phyloP scores from a whole-genome alignment of 1,284 basidiomycete species.

The Fomitopsis palustris region DNA sequence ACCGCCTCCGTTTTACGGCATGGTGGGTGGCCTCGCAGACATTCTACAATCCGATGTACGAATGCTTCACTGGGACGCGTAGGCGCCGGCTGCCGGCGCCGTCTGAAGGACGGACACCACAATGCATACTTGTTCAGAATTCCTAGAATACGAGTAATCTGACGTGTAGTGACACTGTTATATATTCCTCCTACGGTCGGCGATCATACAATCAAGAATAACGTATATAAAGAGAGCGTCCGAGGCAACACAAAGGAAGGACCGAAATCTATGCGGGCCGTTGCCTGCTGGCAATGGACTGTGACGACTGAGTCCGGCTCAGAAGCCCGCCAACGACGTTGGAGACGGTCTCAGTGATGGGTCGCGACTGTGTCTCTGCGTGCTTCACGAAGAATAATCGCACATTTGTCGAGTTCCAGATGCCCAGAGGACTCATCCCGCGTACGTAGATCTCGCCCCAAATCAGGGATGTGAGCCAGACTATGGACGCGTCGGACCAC shows the following conservation, averaged over 20 bases:
- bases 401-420: constrained; percentile 86
- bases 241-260: background rate
- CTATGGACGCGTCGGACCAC: constrained; percentile 87
- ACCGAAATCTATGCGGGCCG: constrained; percentile 15
- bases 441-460: constrained; percentile 95
- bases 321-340: constrained; percentile 70
- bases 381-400: constrained; percentile 89
- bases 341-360: constrained; percentile 71
- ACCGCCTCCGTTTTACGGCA: background rate
- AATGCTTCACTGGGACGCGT: background rate
- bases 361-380: constrained; percentile 61
- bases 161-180: too few relatives aligned
- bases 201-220: background rate
- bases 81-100: background rate
- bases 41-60: background rate
- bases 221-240: background rate
- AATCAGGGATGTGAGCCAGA: constrained; percentile 87
- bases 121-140: too few relatives aligned
- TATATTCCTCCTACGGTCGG: too few relatives aligned
- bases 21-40: background rate
- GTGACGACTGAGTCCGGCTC: constrained; percentile 32
- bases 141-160: too few relatives aligned
- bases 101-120: too few relatives aligned
- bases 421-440: constrained; percentile 76
- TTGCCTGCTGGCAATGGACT: constrained; percentile 20